Base-by-base conservation (phyloP, 179 eudicot species). In the Camellia oleifera region DNA sequence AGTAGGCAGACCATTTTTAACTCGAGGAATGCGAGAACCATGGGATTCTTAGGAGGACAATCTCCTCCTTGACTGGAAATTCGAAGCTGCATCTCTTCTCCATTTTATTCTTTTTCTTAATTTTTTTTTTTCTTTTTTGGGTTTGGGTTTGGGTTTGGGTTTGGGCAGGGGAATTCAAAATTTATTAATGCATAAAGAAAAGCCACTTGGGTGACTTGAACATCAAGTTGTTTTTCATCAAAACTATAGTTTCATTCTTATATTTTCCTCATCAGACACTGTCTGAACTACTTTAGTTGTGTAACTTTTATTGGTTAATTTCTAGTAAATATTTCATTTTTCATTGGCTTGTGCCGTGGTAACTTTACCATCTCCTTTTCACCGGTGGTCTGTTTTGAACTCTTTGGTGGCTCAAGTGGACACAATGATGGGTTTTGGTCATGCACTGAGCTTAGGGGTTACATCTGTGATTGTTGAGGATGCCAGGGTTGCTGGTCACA, bases 391-490 rank as follows among this genome's bases (percentile, higher is more conserved):
- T 74, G 80, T 83, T 79, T 82, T 84, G 83, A 92, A 93, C 85
- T 87, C 94, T 73, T 90, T 95, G 23, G 86, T 89, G 76, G 92
- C 91, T 87, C 85, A 81, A 79, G 93, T 91, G 75, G 93, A 93
- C 78, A 69, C 84, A 64, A 80, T 57, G 77, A 69, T 80, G 88
- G 98, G 98, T 81, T 57, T 75, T 67, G 87, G 81, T 75, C 81
- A 83, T 67, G 96, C 97, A 13, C 52, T 86, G 78, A 83, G 81
- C 83, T 80, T 93, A 26, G 98, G 98, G 81, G 86, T 87, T 61
- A 90, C 97, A 75, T 85, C 86, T 87, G 79, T 93, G 53, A 82
- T 80, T 64, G 98, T 95, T 70, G 97, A 93, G 85, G 98, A 95
- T 77, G 88, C 88, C 79, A 89, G 98, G 80, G 93, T 95, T 84